Base-by-base conservation (phyloP, 1,284 basidiomycete genomes). In the Ceratobasidium theobromae region DNA sequence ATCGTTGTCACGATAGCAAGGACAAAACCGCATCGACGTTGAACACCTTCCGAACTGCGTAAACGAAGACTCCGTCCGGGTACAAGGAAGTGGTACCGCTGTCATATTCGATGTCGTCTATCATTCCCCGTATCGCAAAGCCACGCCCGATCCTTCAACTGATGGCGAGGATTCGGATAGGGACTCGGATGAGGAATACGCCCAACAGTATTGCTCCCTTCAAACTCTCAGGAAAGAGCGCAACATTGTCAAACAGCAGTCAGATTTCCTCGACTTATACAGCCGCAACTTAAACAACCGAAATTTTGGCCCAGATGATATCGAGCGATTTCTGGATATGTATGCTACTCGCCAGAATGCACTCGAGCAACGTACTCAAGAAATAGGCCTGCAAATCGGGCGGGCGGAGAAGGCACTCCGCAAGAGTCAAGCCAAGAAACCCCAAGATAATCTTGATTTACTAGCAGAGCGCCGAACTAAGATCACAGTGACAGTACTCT, bases 91-190 rank as follows among this genome's bases (percentile, higher is more conserved):
- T 27, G 72, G 73, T 3, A 68, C 67, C 30, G 70, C 71, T 9
- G 48, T 68, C 43, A 70, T 73, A n/a, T 72, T 71, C 53, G 72
- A 72, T 43, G 72, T 73, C 16, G 68, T 73, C 21, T 72, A 70
- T 68, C 62, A 65, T 67, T 43, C 38, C 55, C 53, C 62, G 16
- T 9, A 49, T 25, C n/a, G 32, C 14, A 30, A 52, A 9, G 33
- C 62, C 18, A 2, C 21, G 27, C 46, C 14, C 12, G 28, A 57
- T 53, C 14, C 28, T n/a, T n/a, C n/a, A 11, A 18, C 23, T 16
- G 25, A 27, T 18, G 65, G 40, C 27, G 32, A 55, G 18, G 25
- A 23, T 23, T 21, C 41, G 11, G 35, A 33, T 2, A 25, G 54
- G 8, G 41, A 58, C 25, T 53, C 67, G 27, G 51, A 51, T n/a